Percentiles rank a stretch among this genome's conserved stretches.
Evolutionary conservation across 2,329 filamentous ascomycete genomes (phyloP).

Genomic region (Cladosporium sp.): DNA sequence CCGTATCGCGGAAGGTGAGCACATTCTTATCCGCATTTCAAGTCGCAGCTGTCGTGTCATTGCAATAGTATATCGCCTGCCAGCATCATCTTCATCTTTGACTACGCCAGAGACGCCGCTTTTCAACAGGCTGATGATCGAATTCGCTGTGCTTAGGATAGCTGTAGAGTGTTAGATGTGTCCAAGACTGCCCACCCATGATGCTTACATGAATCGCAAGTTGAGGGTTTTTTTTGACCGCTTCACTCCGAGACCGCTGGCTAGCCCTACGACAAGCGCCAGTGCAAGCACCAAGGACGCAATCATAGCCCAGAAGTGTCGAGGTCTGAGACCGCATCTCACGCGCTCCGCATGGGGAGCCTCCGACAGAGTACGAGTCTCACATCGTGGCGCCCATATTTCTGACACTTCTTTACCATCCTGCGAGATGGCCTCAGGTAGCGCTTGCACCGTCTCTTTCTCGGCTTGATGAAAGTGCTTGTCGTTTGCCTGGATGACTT

Average conservation of each 20-base stretch:
- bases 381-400: not conserved
- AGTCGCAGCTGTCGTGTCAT: not conserved
- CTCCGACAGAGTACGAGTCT: not conserved
- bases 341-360: not conserved
- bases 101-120: not conserved
- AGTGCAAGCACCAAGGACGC: not conserved
- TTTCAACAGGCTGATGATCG: not conserved
- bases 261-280: not conserved
- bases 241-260: not conserved
- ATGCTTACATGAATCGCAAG: not conserved
- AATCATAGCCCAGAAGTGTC: not conserved
- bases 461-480: not conserved
- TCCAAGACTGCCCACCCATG: not conserved
- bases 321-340: not conserved
- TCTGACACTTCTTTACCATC: not conserved
- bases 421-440: constrained; percentile 3
- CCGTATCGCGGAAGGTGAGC: not conserved
- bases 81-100: not conserved
- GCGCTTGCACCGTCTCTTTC: constrained; percentile 6
- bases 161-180: not conserved
- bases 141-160: not conserved
- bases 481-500: not conserved
- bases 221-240: not conserved
- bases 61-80: not conserved
- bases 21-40: not conserved